Base-by-base conservation (phyloP, 257 asterid species). In the Ophiorrhiza pumila region DNA sequence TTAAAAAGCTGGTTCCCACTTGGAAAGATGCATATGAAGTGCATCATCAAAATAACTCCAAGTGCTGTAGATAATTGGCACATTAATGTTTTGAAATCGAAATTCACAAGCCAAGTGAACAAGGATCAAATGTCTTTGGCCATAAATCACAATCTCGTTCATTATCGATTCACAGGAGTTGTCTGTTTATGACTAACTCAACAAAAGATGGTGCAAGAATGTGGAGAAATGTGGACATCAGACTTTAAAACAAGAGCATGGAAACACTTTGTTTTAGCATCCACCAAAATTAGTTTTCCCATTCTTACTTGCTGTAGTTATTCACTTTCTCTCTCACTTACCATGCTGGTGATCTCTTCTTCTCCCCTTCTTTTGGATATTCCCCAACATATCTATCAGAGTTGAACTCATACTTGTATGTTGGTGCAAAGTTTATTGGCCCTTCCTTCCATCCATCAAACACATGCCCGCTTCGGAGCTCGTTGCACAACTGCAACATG, bases 331-430 rank as follows among this genome's bases (percentile, higher is more conserved):
- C 35, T 71, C 42, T 17, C 2, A 55, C 87, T 88, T 83, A 91
- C 98, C 98, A 91, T 34, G 98, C 98, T 43, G 98, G 97, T 47
- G 96, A 86, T 82, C 98, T 83, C 85, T 82, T 93, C 85, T 93
- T 93, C 74, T 89, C 97, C 74, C 96, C 98, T 88, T 92, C 97
- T 80, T 73, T 89, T 0, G 79, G 83, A 67, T 77, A 79, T 65
- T 88, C 89, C 1, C 96, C 96, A 0, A 87, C 83, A 46, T 91
- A 93, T 74, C 84, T 79, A 59, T 93, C 96, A 8, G 96, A 82
- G 76, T 89, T 77, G 80, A 89, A 74, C 75, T 88, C 92, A 50
- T 93, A 93, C 78, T 93, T 93, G 83, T 93, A 93, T 2, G 98
- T 93, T 25, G 98, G 98, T 2, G 98, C 91, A 55, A 93, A 93